phyloP scores from a whole-genome alignment of 2,329 filamentous ascomycete genomes.

The Colletotrichum orbiculare region DNA sequence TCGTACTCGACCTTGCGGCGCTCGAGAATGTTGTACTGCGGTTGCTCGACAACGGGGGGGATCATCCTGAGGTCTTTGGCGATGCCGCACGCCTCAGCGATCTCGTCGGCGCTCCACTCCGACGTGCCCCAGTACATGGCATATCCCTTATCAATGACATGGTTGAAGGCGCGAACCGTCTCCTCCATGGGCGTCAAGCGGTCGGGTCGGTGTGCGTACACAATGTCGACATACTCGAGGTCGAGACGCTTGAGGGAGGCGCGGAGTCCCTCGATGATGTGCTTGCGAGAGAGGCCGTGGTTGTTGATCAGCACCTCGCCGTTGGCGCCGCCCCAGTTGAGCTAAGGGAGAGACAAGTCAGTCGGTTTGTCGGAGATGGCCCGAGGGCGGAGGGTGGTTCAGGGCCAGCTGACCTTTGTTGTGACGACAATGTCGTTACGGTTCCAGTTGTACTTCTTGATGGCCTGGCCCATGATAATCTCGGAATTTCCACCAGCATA shows the following conservation, averaged over 20 bases:
- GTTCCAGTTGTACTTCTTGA: conserved; percentile 70
- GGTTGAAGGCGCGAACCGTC: conserved; percentile 76
- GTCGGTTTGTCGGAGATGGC: not conserved
- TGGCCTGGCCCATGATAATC: conserved; percentile 71
- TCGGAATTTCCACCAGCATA: conserved; percentile 73
- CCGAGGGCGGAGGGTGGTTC: not conserved
- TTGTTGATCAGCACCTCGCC: conserved; percentile 72
- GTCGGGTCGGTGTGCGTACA: conserved; percentile 78
- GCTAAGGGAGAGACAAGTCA: conserved; percentile 42
- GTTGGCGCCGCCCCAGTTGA: conserved; percentile 73
- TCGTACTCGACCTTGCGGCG: conserved; percentile 73
- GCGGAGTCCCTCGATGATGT: conserved; percentile 69
- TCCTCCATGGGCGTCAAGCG: conserved; percentile 77
- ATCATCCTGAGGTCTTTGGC: conserved; percentile 71
- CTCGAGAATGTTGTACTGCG: conserved; percentile 73
- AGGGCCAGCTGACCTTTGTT: conserved; percentile 55
- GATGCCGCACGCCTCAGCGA: conserved; percentile 69
- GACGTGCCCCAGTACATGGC: conserved; percentile 80
- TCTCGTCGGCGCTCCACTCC: conserved; percentile 77
- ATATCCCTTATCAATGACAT: conserved; percentile 75
- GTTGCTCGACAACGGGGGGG: conserved; percentile 74
- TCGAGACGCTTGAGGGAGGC: conserved; percentile 67
- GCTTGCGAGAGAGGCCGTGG: conserved; percentile 68
- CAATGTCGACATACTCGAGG: conserved; percentile 73
- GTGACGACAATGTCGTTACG: conserved; percentile 70